Evolutionary conservation across 2,329 filamentous ascomycete species (phyloP).

Genomic region (Paecilomyces dactylethromorphus): DNA sequence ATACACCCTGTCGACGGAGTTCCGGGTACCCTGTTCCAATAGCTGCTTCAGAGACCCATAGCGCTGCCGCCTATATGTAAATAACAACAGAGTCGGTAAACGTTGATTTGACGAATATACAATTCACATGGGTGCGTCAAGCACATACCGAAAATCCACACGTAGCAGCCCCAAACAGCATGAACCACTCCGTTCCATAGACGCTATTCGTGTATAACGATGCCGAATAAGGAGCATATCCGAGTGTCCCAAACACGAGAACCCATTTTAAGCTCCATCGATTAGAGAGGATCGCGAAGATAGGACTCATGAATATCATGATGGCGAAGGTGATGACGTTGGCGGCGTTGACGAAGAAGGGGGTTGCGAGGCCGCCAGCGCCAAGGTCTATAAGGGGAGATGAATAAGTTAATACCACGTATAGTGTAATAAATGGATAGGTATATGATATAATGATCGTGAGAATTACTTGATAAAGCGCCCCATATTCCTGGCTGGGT

Average conservation of each 20-base stretch:
- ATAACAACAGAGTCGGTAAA: too few relatives aligned
- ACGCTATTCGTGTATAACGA: conserved; percentile 41
- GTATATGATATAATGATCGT: too few relatives aligned
- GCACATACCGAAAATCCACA: conserved; percentile 22
- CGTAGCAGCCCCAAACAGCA: conserved; percentile 36
- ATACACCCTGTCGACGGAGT: too few relatives aligned
- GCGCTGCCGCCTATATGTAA: too few relatives aligned
- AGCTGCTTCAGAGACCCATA: too few relatives aligned
- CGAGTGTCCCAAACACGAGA: conserved; percentile 37
- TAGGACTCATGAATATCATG: conserved; percentile 40
- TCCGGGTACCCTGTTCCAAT: too few relatives aligned
- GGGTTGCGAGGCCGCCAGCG: conserved; percentile 21
- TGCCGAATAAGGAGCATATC: conserved; percentile 40
- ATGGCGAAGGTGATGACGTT: conserved; percentile 42
- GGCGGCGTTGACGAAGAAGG: conserved; percentile 35
- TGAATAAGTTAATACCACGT: background rate
- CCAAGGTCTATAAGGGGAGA: conserved; percentile 10
- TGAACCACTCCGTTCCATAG: conserved; percentile 39
- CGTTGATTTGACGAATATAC: too few relatives aligned
- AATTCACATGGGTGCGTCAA: too few relatives aligned
- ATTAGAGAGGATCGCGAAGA: conserved; percentile 35
- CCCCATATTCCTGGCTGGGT: conserved; percentile 46
- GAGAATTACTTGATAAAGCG: conserved; percentile 34
- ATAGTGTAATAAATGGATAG: too few relatives aligned
- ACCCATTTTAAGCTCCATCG: conserved; percentile 30